A percentile compares a stretch with the other conserved stretches of the same genome.
Evolutionary conservation across 306 rosid species (phyloP).

Genomic region (Heteromeles arbutifolia): DNA sequence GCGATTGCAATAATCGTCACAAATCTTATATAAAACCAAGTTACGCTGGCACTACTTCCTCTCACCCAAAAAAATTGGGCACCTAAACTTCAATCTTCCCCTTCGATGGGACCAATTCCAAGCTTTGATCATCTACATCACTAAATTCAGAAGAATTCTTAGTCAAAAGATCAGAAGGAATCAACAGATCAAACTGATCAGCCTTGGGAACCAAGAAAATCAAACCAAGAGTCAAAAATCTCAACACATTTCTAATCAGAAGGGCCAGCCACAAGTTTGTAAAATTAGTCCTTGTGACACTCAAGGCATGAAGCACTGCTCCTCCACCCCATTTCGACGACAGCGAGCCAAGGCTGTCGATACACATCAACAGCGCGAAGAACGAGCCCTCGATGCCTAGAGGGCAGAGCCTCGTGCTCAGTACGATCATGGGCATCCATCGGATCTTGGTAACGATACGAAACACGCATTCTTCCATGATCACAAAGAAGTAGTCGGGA

Average conservation of each 20-base stretch:
- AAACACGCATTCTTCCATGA: constrained; percentile 49
- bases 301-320: constrained; percentile 37
- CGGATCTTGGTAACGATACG: constrained; percentile 38
- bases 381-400: constrained; percentile 73
- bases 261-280: constrained; percentile 56
- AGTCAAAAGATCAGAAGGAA: constrained; percentile 36
- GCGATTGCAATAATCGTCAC: background rate
- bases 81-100: constrained; percentile 20
- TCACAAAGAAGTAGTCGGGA: constrained; percentile 53
- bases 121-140: constrained; percentile 31
- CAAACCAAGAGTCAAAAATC: constrained; percentile 44
- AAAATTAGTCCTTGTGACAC: constrained; percentile 57
- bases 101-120: constrained; percentile 45
- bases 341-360: constrained; percentile 55
- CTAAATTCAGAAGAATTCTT: background rate
- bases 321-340: constrained; percentile 61
- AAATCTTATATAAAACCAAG: background rate
- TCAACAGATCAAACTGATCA: constrained; percentile 33
- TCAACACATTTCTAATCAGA: constrained; percentile 41
- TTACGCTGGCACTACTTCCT: too few species aligned
- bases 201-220: constrained; percentile 59
- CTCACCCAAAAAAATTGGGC: background rate
- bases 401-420: constrained; percentile 64
- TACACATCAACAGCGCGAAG: constrained; percentile 64
- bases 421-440: constrained; percentile 75